Conservation (phyloP, 1,284 basidiomycete genomes). For the Boletus austroedulis region DNA sequence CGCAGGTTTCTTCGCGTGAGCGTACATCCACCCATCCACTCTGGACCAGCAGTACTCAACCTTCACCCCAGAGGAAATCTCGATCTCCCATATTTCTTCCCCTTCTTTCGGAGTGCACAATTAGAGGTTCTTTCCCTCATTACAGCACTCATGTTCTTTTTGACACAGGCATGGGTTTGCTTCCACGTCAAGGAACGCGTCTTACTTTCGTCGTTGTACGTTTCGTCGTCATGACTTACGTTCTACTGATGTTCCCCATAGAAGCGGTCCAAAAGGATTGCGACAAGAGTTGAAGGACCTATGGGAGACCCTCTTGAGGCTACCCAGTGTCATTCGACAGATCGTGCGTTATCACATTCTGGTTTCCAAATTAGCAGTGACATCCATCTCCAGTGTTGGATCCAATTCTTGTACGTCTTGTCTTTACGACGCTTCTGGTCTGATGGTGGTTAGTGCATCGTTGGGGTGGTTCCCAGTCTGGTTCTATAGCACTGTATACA, state of each 20-base stretch:
- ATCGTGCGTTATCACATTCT: conserved; percentile 55
- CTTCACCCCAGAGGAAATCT: conserved; percentile 60
- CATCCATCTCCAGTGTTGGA: conserved; percentile 50
- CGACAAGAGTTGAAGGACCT: conserved; percentile 58
- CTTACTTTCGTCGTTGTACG: conserved; percentile 51
- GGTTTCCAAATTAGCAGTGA: conserved; percentile 9
- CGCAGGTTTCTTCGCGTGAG: conserved; percentile 83
- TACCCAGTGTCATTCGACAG: conserved; percentile 75
- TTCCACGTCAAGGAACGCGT: conserved; percentile 76
- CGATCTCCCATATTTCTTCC: conserved; percentile 61
- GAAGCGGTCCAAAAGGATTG: conserved; percentile 41
- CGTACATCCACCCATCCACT: conserved; percentile 21
- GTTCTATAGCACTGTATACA: conserved; percentile 85
- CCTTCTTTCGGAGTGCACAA: conserved; percentile 74
- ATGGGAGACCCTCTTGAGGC: conserved; percentile 61
- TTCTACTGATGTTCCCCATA: conserved; percentile 15
- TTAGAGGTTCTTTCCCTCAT: conserved; percentile 71
- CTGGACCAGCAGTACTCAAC: not conserved
- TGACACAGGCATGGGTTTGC: conserved; percentile 57
- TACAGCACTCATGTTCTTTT: conserved; percentile 52
- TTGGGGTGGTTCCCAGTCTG: conserved; percentile 87
- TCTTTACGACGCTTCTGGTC: not conserved
- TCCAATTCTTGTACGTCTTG: conserved; percentile 81
- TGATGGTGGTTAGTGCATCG: conserved; percentile 55
- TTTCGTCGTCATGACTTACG: not conserved